phyloP scores from a whole-genome alignment of 139 green algal species.

The Protoeuglena noctilucae region DNA sequence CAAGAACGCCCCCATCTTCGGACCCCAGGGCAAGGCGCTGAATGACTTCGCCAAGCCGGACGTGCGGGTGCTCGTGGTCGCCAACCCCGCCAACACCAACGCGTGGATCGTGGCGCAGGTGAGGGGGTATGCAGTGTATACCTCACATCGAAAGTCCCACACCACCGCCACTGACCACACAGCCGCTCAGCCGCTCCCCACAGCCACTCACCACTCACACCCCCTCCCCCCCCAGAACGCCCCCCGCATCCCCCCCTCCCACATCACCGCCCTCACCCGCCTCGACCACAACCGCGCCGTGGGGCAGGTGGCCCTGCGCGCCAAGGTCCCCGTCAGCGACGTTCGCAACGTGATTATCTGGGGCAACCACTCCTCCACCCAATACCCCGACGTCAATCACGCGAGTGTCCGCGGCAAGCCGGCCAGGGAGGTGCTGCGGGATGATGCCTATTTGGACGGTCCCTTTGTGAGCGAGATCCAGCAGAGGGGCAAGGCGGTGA shows the following conservation, averaged over 20 bases:
- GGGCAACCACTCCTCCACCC: slow-evolving; percentile 88
- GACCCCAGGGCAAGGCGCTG: slow-evolving; percentile 56
- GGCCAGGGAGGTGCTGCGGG: slow-evolving; percentile 35
- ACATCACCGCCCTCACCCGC: slow-evolving; percentile 83
- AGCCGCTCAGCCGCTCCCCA: too few relatives aligned
- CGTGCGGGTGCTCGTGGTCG: slow-evolving; percentile 81
- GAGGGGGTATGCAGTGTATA: too few relatives aligned
- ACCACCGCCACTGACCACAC: too few relatives aligned
- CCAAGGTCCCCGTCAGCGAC: slow-evolving; percentile 34
- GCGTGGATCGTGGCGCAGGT: slow-evolving; percentile 66
- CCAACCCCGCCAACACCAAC: slow-evolving; percentile 93
- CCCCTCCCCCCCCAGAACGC: too few relatives aligned
- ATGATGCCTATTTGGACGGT: slow-evolving; percentile 59
- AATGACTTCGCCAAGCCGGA: slow-evolving; percentile 44
- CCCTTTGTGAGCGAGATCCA: slow-evolving; percentile 81
- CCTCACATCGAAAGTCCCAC: too few relatives aligned
- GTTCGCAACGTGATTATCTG: slow-evolving; percentile 93
- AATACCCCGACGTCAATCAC: slow-evolving; percentile 91
- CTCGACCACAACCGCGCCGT: slow-evolving; percentile 93
- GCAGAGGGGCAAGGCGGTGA: slow-evolving; percentile 38
- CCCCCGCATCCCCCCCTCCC: slow-evolving; percentile 58
- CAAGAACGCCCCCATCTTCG: slow-evolving; percentile 87
- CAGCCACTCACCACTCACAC: too few relatives aligned
- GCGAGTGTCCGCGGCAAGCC: slow-evolving; percentile 54
- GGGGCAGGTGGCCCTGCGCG: slow-evolving; percentile 43